Percentiles rank a stretch among this genome's conserved stretches.
These are phyloP conservation scores for Kondoa malvinella DNA, from an alignment of 768 basidiomycete species.

Conservation along the genomic window DNA sequence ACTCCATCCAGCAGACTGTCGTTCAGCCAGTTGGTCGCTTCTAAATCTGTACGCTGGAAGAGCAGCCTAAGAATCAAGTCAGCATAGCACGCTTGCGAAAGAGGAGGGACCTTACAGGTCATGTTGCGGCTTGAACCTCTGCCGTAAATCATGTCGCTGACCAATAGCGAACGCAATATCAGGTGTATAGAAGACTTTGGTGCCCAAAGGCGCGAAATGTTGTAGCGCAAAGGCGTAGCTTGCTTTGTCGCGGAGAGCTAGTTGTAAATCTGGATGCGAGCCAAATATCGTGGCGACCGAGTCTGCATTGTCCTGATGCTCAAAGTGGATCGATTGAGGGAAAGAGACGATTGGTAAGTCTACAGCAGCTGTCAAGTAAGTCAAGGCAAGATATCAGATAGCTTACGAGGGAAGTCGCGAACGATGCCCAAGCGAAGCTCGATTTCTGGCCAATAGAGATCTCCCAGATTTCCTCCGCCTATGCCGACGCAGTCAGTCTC, in stretches of 20 bases:
- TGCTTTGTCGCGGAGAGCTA: slow-evolving; percentile 1
- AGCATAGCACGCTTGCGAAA: neutral
- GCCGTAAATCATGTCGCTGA: neutral
- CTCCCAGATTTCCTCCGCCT: neutral
- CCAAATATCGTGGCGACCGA: neutral
- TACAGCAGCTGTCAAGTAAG: neutral
- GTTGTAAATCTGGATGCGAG: slow-evolving; percentile 6
- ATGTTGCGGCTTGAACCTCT: neutral
- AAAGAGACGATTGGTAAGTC: slow-evolving; percentile 8
- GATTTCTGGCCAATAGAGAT: neutral
- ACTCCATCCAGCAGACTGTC: neutral
- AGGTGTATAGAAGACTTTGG: neutral
- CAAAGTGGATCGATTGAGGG: slow-evolving; percentile 11
- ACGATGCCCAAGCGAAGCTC: neutral
- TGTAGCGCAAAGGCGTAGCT: neutral
- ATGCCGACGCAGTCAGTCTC: neutral
- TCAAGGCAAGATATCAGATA: neutral
- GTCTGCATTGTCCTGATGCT: neutral
- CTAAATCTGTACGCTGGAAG: slow-evolving; percentile 7
- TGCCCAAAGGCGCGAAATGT: neutral
- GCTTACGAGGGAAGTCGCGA: neutral
- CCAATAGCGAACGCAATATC: slow-evolving; percentile 10
- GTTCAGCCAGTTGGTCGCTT: neutral
- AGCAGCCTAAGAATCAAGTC: neutral
- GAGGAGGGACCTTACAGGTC: slow-evolving; percentile 5